Evolutionary conservation across 2,329 filamentous ascomycete genomes (phyloP).

Genomic region (Coniochaeta sp.): DNA sequence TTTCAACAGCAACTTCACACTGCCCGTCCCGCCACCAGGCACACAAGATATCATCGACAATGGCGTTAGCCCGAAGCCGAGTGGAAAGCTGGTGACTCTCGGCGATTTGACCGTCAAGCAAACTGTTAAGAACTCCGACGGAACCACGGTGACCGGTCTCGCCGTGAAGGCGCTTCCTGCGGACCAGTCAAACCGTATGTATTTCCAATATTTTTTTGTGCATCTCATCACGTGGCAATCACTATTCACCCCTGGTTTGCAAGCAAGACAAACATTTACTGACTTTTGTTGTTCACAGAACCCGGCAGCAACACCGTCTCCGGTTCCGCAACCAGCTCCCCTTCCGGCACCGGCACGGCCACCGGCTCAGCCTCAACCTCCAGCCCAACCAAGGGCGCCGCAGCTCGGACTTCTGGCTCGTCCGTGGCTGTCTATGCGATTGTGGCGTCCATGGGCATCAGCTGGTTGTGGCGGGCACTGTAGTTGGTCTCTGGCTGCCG

Average conservation of each 20-base stretch:
- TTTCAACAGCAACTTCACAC: conserved; percentile 73
- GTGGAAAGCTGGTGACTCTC: conserved; percentile 57
- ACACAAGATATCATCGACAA: conserved; percentile 67
- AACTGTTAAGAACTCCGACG: conserved; percentile 55
- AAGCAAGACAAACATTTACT: not conserved
- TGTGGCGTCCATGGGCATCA: conserved; percentile 8
- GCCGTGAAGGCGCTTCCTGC: conserved; percentile 38
- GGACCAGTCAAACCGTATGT: conserved; percentile 32
- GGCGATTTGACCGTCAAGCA: conserved; percentile 46
- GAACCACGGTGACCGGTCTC: conserved; percentile 47
- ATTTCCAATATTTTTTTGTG: not conserved
- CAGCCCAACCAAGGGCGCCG: conserved; percentile 11
- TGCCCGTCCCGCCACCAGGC: conserved; percentile 61
- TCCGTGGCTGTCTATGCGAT: conserved; percentile 12
- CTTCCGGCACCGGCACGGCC: conserved; percentile 3
- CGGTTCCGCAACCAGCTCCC: conserved; percentile 3
- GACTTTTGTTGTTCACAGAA: conserved; percentile 5
- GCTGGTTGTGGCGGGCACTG: conserved; percentile 6
- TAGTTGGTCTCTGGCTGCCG: not conserved
- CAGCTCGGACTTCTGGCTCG: not conserved
- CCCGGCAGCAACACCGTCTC: conserved; percentile 13
- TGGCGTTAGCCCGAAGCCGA: conserved; percentile 59
- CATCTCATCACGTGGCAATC: not conserved
- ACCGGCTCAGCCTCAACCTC: not conserved
- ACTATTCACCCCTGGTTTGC: not conserved